Conservation (phyloP, 768 basidiomycete species). For the Pleurotus cornucopiae region DNA sequence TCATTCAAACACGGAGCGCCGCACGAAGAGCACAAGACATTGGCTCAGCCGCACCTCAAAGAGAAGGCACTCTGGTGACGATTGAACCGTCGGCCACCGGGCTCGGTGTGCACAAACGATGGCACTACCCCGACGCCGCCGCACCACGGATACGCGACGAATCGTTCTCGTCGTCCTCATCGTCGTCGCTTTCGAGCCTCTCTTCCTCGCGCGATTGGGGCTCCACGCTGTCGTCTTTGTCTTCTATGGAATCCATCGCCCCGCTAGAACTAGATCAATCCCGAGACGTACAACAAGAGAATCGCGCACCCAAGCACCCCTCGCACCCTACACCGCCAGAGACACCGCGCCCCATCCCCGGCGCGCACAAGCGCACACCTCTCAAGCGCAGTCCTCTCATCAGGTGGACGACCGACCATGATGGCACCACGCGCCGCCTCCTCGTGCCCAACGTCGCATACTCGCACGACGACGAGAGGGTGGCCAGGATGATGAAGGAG, state of each 20-base stretch:
- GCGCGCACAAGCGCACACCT: neutral
- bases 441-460: neutral
- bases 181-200: neutral
- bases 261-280: too few relatives aligned
- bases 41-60: neutral
- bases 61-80: constrained; percentile 2
- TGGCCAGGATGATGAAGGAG: neutral
- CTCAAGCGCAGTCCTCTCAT: constrained; percentile 1
- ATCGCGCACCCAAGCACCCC: too few relatives aligned
- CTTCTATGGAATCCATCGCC: neutral
- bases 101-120: constrained; percentile 8
- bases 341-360: neutral
- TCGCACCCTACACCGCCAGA: neutral
- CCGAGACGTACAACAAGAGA: too few relatives aligned
- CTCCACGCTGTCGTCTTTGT: neutral
- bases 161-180: constrained; percentile 2
- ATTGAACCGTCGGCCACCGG: constrained; percentile 9
- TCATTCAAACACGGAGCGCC: constrained; percentile 7
- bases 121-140: constrained; percentile 5
- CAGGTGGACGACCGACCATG: neutral
- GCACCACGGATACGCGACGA: neutral
- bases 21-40: constrained; percentile 5
- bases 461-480: neutral
- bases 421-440: constrained; percentile 2
- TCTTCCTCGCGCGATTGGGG: neutral